Base-by-base conservation (phyloP, 768 basidiomycete genomes). In the Fomitopsis serialis region DNA sequence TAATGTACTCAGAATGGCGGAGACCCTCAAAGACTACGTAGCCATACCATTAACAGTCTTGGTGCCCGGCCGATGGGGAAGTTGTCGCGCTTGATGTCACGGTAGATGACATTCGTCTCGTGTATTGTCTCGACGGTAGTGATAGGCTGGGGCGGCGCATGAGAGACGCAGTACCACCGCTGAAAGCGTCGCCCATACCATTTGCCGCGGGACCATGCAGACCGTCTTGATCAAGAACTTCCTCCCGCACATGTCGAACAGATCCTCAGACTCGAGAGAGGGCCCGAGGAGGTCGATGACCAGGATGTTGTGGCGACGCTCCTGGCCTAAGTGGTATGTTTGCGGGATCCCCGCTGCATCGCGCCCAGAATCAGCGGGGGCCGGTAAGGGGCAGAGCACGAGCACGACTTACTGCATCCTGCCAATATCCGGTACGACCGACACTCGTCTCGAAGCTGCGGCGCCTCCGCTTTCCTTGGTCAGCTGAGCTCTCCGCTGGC, bases 51-150 rank as follows among this genome's bases (percentile, higher is more conserved):
- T 96, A 15, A 92, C 79, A 44, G 79, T 83, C 74, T 98, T 98
- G 22, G 93, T 97, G 35, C 85, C 86, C 9, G 86, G 35, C 97
- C 97, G 66, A 98, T 88, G 60, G 98, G 81, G 70, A 99, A 99
- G 72, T 99, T 99, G 75, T 98, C 97, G 10, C 97, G 97, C 71
- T 99, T 99, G 76, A 99, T 98, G 69, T 99, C 97, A 52, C 97
- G 89, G 70, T 99, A 98, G 63, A 99, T 98, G 64, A 99, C 83
- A 72, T 97, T 98, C 80, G 97, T 98, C 72, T 98, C 96, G 71
- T 99, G 97, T 49, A 99, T 98, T 17, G 90, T 96, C 71, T 98
- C 95, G 19, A 97, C 94, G 63, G 97, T 85, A 47, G 91, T 83
- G 54, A 99, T 77, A n/a, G n/a, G n/a, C n/a, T 97, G 98, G 63